A percentile compares a stretch with the other conserved stretches of the same genome.
Conservation (phyloP, 768 basidiomycete genomes). For the Phylloporus sp. region DNA sequence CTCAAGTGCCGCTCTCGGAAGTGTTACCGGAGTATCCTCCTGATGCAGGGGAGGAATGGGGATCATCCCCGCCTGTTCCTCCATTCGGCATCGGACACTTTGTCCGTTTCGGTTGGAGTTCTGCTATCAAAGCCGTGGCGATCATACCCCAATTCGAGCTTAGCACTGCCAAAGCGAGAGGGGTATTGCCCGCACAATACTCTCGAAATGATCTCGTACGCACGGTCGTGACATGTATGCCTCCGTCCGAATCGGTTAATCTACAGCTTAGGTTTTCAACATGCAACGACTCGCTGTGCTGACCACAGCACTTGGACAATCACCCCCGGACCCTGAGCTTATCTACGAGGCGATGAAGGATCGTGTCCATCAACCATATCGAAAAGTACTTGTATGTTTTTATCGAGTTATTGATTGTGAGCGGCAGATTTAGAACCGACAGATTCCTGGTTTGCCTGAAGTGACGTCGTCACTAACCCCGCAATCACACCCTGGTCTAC, state of each 20-base stretch:
- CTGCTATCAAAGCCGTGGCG: slow-evolving; percentile 83
- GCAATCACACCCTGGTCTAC: slow-evolving; percentile 82
- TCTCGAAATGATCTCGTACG: slow-evolving; percentile 84
- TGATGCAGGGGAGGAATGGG: slow-evolving; percentile 92
- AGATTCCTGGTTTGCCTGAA: slow-evolving; percentile 96
- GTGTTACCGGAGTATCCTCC: slow-evolving; percentile 94
- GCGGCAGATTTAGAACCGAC: not conserved
- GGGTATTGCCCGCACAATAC: slow-evolving; percentile 80
- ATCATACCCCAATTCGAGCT: slow-evolving; percentile 95
- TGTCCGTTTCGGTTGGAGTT: slow-evolving; percentile 82
- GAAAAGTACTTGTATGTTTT: slow-evolving; percentile 69
- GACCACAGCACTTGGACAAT: slow-evolving; percentile 86
- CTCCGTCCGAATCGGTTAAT: not conserved
- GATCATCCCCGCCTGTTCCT: slow-evolving; percentile 78
- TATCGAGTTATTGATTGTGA: not conserved
- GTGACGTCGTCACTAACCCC: slow-evolving; percentile 90
- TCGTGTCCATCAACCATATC: slow-evolving; percentile 94
- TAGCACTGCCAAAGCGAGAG: slow-evolving; percentile 90
- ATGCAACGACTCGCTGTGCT: slow-evolving; percentile 93
- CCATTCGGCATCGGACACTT: slow-evolving; percentile 92
- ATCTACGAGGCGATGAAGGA: slow-evolving; percentile 99
- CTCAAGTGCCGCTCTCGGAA: slow-evolving; percentile 90
- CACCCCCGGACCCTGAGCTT: slow-evolving; percentile 90
- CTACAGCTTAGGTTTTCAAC: slow-evolving; percentile 80
- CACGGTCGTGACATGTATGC: not conserved